Conservation (phyloP, 371 early-diverging fungal species). For the Mycotypha africana region DNA sequence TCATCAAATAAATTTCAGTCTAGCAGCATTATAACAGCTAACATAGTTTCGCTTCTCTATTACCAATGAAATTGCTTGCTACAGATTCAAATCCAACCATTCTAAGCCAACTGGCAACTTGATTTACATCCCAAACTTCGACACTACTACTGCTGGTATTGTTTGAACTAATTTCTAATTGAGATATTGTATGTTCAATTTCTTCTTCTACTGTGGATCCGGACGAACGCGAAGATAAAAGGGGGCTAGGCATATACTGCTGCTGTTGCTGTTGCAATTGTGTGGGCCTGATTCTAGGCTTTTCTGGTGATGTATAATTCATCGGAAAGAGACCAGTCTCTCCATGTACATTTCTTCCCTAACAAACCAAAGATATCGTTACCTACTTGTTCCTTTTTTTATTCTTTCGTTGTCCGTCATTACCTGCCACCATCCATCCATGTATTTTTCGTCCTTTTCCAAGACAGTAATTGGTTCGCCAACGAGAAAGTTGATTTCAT, state of each 20-base stretch:
- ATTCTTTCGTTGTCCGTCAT: slow-evolving; percentile 1
- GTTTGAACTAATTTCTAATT: slow-evolving; percentile 7
- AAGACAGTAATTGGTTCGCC: slow-evolving; percentile 72
- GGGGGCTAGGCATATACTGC: slow-evolving; percentile 11
- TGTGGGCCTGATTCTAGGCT: slow-evolving; percentile 11
- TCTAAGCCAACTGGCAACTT: slow-evolving; percentile 42
- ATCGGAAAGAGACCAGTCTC: slow-evolving; percentile 73
- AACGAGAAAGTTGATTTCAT: slow-evolving; percentile 67
- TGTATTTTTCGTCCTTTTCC: slow-evolving; percentile 73
- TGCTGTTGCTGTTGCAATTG: not conserved
- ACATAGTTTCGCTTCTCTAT: not conserved
- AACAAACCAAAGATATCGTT: not conserved
- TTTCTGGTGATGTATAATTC: slow-evolving; percentile 51
- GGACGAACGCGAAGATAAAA: slow-evolving; percentile 14
- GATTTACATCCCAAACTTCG: slow-evolving; percentile 34
- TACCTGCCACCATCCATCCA: slow-evolving; percentile 89
- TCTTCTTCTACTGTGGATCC: slow-evolving; percentile 24
- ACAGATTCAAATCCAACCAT: slow-evolving; percentile 54
- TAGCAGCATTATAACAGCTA: not conserved
- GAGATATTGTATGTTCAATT: slow-evolving; percentile 25
- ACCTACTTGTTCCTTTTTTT: not conserved
- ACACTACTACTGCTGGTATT: not conserved
- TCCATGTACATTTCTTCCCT: slow-evolving; percentile 57
- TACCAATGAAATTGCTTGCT: slow-evolving; percentile 57
- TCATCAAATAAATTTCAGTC: not conserved